Conservation (phyloP, 768 basidiomycete species). For the Amanita rimosa region DNA sequence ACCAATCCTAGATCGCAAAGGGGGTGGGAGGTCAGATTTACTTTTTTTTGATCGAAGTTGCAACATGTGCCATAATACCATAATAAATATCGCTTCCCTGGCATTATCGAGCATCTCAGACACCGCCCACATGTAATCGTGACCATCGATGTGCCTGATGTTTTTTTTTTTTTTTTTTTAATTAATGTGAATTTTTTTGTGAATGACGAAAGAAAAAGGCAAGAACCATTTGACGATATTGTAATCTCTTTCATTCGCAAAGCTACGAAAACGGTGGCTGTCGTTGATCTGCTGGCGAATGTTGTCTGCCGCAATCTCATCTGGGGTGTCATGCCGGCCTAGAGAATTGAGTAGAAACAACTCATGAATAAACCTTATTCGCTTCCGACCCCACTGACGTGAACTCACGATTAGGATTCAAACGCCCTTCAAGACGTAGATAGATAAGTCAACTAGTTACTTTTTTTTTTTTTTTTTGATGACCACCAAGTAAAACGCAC, state of each 20-base stretch:
- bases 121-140: conserved; percentile 94
- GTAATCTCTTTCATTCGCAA: conserved; percentile 57
- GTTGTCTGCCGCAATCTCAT: conserved; percentile 62
- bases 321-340: conserved; percentile 67
- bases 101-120: conserved; percentile 83
- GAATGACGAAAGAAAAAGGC: background rate
- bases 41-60: background rate
- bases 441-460: too few species aligned
- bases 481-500: conserved; percentile 13
- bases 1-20: conserved; percentile 53
- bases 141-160: conserved; percentile 77
- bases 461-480: too few species aligned
- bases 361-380: too few species aligned
- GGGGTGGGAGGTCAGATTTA: background rate
- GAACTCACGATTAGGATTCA: conserved; percentile 36
- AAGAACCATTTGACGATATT: conserved; percentile 77
- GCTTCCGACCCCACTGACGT: too few species aligned
- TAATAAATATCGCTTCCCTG: conserved; percentile 78
- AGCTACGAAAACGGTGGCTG: conserved; percentile 76
- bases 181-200: conserved; percentile 13
- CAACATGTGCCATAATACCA: conserved; percentile 29
- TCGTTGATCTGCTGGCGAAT: conserved; percentile 66
- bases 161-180: too few species aligned
- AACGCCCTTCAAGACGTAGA: conserved; percentile 15
- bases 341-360: too few species aligned